phyloP scores from a whole-genome alignment of 2,329 filamentous ascomycete species.

The Penicillium sp. region DNA sequence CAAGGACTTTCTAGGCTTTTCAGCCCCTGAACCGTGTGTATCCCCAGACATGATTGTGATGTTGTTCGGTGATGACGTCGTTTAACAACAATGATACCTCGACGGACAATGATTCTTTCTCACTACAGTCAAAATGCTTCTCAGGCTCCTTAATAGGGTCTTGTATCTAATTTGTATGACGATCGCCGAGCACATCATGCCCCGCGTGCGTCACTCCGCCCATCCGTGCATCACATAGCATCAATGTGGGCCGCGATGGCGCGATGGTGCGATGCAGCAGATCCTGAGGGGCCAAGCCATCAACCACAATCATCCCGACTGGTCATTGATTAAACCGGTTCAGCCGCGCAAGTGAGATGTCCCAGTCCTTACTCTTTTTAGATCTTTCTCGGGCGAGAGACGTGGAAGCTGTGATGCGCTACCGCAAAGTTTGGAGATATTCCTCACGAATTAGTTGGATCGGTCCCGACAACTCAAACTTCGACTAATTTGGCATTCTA shows the following conservation, averaged over 20 bases:
- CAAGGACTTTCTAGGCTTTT: slow-evolving; percentile 48
- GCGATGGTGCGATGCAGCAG: slow-evolving; percentile 28
- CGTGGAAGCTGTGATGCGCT: neutral
- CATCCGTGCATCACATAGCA: slow-evolving; percentile 27
- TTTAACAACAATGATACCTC: neutral
- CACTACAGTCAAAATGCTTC: no score
- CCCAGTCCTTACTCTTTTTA: neutral
- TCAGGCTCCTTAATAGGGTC: neutral
- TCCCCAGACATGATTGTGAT: slow-evolving; percentile 14
- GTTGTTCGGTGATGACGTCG: neutral
- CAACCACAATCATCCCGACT: slow-evolving; percentile 7
- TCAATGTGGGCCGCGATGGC: slow-evolving; percentile 43
- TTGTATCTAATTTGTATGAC: slow-evolving; percentile 2
- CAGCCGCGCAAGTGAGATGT: neutral
- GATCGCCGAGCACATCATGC: slow-evolving; percentile 14
- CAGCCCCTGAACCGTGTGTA: slow-evolving; percentile 11
- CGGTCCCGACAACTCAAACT: no score
- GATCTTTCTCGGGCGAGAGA: slow-evolving; percentile 22
- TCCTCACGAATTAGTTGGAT: no score
- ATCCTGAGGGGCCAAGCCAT: slow-evolving; percentile 7
- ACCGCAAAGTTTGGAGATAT: neutral
- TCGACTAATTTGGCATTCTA: no score
- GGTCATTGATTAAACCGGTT: slow-evolving; percentile 8
- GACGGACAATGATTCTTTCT: neutral
- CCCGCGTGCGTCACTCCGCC: slow-evolving; percentile 16